These are phyloP conservation scores for Blastocystis sp. DNA, from an alignment of 352 stramenopile species.

Conservation along the genomic window DNA sequence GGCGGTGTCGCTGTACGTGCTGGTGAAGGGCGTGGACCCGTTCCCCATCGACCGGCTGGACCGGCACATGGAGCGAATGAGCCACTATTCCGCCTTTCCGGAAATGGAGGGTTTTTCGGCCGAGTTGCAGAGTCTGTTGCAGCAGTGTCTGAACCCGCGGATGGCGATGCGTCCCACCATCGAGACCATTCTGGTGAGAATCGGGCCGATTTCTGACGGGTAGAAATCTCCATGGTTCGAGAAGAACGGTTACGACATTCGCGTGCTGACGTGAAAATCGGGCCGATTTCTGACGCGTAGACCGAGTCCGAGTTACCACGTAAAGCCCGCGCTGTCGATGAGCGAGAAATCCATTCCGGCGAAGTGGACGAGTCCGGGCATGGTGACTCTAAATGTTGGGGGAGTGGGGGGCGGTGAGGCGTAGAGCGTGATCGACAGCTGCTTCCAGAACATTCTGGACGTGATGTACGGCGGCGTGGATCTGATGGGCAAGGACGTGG, in stretches of 20 bases:
- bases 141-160: slow-evolving; percentile 6
- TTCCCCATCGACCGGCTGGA: slow-evolving; percentile 52
- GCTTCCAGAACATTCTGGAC: slow-evolving; percentile 34
- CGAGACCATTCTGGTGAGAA: slow-evolving; percentile 18
- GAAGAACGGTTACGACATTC: slow-evolving; percentile 26
- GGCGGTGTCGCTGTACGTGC: slow-evolving; percentile 27
- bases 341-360: background rate
- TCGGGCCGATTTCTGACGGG: background rate
- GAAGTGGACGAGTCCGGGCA: slow-evolving; percentile 53
- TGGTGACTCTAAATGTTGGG: slow-evolving; percentile 18
- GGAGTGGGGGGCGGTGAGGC: background rate
- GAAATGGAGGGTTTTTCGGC: slow-evolving; percentile 31
- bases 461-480: slow-evolving; percentile 15
- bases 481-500: background rate
- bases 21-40: slow-evolving; percentile 34
- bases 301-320: background rate
- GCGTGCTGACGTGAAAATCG: background rate
- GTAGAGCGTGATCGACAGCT: slow-evolving; percentile 34
- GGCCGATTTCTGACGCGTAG: background rate
- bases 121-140: slow-evolving; percentile 8
- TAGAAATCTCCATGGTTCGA: slow-evolving; percentile 48
- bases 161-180: slow-evolving; percentile 19
- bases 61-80: slow-evolving; percentile 58
- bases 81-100: slow-evolving; percentile 36
- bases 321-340: background rate